Evolutionary conservation across 805 yeast genomes (phyloP).

Genomic region (Metschnikowia orientalis): DNA sequence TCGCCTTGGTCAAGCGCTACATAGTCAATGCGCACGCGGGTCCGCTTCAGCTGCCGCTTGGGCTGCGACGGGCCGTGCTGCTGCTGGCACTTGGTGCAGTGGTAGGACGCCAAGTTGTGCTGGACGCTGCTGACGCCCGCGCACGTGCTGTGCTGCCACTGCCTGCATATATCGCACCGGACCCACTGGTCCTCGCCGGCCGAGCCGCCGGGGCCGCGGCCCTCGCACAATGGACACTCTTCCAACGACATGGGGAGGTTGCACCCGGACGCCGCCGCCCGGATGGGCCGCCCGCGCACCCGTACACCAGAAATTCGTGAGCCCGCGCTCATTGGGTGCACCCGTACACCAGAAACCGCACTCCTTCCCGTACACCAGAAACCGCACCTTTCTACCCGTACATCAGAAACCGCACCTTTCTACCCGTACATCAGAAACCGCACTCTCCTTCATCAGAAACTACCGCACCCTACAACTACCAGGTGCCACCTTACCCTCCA

Average conservation of each 20-base stretch:
- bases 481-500: no score
- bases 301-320: no score
- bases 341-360: no score
- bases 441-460: no score
- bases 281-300: constrained; percentile 1
- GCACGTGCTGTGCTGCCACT: constrained; percentile 56
- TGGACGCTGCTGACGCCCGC: constrained; percentile 20
- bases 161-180: constrained; percentile 50
- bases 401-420: no score
- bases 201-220: constrained; percentile 1
- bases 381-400: no score
- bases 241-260: constrained; percentile 3
- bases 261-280: not conserved
- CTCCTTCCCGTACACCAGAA: no score
- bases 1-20: constrained; percentile 77
- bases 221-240: constrained; percentile 11
- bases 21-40: constrained; percentile 59
- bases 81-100: constrained; percentile 48
- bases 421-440: no score
- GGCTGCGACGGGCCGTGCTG: constrained; percentile 46
- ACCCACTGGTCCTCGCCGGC: constrained; percentile 40
- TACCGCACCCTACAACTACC: no score
- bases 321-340: no score
- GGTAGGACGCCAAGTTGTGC: constrained; percentile 44
- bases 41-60: constrained; percentile 53